Conservation (phyloP, 2,329 filamentous ascomycete genomes). For the Aspergillus viridinutans region DNA sequence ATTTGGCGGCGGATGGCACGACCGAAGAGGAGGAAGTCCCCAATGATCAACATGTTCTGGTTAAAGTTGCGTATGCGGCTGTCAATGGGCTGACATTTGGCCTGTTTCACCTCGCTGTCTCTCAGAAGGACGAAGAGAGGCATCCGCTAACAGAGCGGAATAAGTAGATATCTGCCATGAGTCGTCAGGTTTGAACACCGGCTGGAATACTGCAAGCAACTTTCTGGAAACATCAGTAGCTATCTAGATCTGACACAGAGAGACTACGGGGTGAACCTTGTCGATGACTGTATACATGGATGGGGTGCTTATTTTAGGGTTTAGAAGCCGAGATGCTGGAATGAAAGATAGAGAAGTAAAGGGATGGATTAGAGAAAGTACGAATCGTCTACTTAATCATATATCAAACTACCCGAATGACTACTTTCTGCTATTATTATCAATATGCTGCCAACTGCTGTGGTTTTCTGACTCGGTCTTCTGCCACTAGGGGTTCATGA, state of each 20-base stretch:
- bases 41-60: background rate
- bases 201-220: background rate
- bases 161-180: background rate
- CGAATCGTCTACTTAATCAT: no score
- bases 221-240: background rate
- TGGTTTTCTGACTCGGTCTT: background rate
- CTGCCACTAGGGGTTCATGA: background rate
- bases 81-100: background rate
- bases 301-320: no score
- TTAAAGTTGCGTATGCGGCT: background rate
- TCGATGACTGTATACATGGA: no score
- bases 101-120: background rate
- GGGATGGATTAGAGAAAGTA: no score
- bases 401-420: no score
- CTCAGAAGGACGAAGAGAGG: background rate
- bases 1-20: slow-evolving; percentile 44
- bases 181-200: background rate
- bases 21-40: background rate
- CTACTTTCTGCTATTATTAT: no score
- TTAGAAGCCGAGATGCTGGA: no score
- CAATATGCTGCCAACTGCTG: no score
- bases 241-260: background rate
- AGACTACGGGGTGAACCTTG: background rate
- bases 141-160: background rate
- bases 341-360: no score